Percentiles rank a stretch among this genome's conserved stretches.
These are phyloP conservation scores for Torulaspora indica DNA, from an alignment of 805 yeast genomes.

Conservation along the genomic window DNA sequence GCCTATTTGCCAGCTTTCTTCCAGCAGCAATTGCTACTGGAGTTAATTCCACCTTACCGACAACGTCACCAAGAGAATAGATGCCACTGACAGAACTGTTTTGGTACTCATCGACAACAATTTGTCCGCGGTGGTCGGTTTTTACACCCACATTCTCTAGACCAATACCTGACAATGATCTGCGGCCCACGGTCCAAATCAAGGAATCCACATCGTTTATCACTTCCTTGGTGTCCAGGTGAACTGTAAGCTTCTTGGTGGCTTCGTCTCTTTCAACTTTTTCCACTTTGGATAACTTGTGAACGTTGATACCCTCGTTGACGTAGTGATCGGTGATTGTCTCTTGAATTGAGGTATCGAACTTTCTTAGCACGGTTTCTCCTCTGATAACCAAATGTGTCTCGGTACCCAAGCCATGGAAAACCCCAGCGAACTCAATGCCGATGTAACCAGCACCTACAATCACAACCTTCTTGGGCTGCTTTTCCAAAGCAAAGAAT, in stretches of 20 bases:
- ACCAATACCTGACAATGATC: slow-evolving; percentile 66
- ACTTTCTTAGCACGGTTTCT: slow-evolving; percentile 81
- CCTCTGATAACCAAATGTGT: slow-evolving; percentile 88
- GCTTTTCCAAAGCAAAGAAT: slow-evolving; percentile 71
- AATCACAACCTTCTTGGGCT: slow-evolving; percentile 88
- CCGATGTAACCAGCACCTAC: slow-evolving; percentile 99
- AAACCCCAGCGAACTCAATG: slow-evolving; percentile 91
- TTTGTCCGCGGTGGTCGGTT: slow-evolving; percentile 53
- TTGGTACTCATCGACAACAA: slow-evolving; percentile 84
- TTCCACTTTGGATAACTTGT: slow-evolving; percentile 55
- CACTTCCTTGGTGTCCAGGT: slow-evolving; percentile 38
- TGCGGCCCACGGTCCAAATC: slow-evolving; percentile 94
- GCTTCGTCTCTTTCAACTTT: slow-evolving; percentile 45
- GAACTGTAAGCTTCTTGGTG: slow-evolving; percentile 48
- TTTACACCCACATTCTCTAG: slow-evolving; percentile 72
- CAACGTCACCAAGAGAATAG: slow-evolving; percentile 89
- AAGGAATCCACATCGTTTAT: slow-evolving; percentile 75
- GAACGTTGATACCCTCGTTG: slow-evolving; percentile 75
- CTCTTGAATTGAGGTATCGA: slow-evolving; percentile 75
- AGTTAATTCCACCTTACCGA: slow-evolving; percentile 88
- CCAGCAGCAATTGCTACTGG: slow-evolving; percentile 99
- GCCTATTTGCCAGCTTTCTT: slow-evolving; percentile 83
- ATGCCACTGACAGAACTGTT: slow-evolving; percentile 66
- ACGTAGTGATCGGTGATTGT: slow-evolving; percentile 77
- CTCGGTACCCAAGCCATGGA: slow-evolving; percentile 80